Evolutionary conservation across 164 flowering plant species (phyloP), one percentile per base, ranked within the genome.

Genomic region (Umbilicus rupestris): DNA sequence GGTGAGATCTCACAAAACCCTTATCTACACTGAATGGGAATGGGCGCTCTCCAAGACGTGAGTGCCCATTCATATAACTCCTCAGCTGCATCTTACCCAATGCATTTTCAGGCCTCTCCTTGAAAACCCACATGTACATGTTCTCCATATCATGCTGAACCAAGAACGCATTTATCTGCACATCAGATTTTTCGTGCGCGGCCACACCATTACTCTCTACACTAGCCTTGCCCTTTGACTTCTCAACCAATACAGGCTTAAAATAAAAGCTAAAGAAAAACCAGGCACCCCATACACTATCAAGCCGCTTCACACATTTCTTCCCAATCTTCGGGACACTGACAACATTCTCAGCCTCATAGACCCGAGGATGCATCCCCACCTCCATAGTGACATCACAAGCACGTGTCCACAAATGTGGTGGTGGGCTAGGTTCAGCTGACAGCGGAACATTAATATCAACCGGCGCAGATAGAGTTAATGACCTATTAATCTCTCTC

Each of bases 391-490:
- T 71, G 52, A 71, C 81, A 69, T 41, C 3, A 14, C 67, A 70
- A 14, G 71, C 6, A 28, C 69, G 75, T 47, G 47, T 67, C 78
- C 78, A 71, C 5, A 58, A 52, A 37, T 47, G 71, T 41, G 72
- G 78, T 1, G 80, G 75, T 20, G 81, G 77, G 64, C 81, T 78
- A 59, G 73, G 81, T 62, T 73, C 80, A 20, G 68, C 71, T 6
- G 77, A 78, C 14, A 82, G 58, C 0, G 85, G 85, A n/a, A 82
- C 80, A 72, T 82, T 82, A 57, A 82, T 82, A 71, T 82, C 85
- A 7, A 82, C 83, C 15, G 85, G 79, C 14, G 74, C 39, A 1
- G 73, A 69, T 31, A 74, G 71, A 31, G 77, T 65, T 29, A 73
- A 65, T 1, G 71, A 67, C 45, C 78, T 68, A 69, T 70, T 74